Percentiles rank a stretch among this genome's conserved stretches.
These are phyloP conservation scores for Scedosporium aurantiacum DNA, from an alignment of 2,329 filamentous ascomycete genomes.

Conservation along the genomic window DNA sequence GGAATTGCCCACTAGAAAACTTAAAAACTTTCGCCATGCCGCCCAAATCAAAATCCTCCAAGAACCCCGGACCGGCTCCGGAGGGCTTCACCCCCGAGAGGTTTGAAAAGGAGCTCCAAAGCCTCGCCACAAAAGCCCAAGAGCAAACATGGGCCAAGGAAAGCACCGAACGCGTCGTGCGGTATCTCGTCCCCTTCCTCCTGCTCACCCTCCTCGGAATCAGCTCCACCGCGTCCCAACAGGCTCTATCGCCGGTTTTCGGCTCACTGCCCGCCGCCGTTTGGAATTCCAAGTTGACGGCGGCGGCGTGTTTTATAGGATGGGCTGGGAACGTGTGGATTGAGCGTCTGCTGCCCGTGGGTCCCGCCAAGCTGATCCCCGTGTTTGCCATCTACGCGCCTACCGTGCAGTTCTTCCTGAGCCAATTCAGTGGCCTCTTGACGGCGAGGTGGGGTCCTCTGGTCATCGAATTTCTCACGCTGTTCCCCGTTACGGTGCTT, in stretches of 20 bases:
- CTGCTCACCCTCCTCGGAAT: constrained; percentile 43
- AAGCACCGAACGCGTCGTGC: constrained; percentile 23
- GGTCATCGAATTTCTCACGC: constrained; percentile 61
- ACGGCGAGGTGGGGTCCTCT: constrained; percentile 64
- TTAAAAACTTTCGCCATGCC: constrained; percentile 7
- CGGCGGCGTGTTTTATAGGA: constrained; percentile 56
- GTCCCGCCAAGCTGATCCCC: constrained; percentile 48
- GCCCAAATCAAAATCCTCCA: constrained; percentile 5
- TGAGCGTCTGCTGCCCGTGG: constrained; percentile 34
- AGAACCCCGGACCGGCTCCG: constrained; percentile 7
- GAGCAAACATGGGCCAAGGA: constrained; percentile 22
- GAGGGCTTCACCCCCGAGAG: constrained; percentile 34
- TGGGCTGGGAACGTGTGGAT: constrained; percentile 57
- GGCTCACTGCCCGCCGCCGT: constrained; percentile 68
- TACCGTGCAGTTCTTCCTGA: constrained; percentile 59
- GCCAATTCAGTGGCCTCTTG: constrained; percentile 51
- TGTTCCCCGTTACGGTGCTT: constrained; percentile 58
- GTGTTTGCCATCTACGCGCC: constrained; percentile 68
- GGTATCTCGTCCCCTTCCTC: constrained; percentile 24
- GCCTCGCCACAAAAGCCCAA: constrained; percentile 34
- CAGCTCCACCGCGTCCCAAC: constrained; percentile 59
- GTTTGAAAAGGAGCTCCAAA: constrained; percentile 43
- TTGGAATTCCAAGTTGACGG: constrained; percentile 59
- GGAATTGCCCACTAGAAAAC: not conserved
- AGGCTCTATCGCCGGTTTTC: constrained; percentile 77